phyloP scores from a whole-genome alignment of 1,139 yeast genomes.

The Kazachstania sp. region DNA sequence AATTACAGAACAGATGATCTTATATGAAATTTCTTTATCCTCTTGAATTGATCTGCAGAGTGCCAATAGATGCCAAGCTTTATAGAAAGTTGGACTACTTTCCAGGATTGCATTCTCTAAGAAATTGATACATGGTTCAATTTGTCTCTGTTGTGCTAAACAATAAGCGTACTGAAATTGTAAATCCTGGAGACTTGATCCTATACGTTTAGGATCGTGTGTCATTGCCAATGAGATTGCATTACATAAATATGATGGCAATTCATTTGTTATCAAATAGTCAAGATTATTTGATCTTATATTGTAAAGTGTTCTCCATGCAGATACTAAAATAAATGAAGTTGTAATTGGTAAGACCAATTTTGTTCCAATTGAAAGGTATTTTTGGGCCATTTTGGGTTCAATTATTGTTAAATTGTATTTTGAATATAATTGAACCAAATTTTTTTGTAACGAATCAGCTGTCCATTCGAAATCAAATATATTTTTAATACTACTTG shows the following conservation, averaged over 20 bases:
- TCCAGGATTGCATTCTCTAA: conserved; percentile 32
- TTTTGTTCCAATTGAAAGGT: conserved; percentile 17
- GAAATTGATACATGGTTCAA: conserved; percentile 32
- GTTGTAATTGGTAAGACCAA: conserved; percentile 19
- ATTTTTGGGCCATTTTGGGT: conserved; percentile 15
- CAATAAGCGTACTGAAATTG: conserved; percentile 33
- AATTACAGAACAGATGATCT: conserved; percentile 38
- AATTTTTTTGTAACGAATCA: conserved; percentile 8
- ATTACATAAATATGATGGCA: conserved; percentile 25
- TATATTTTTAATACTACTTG: conserved; percentile 14
- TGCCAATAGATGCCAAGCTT: conserved; percentile 45
- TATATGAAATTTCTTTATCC: conserved; percentile 39
- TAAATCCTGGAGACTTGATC: conserved; percentile 10
- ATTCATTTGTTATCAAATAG: conserved; percentile 23
- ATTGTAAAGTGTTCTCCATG: conserved; percentile 24
- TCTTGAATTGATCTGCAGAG: conserved; percentile 46
- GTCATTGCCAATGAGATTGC: conserved; percentile 18
- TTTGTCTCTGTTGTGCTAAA: conserved; percentile 31
- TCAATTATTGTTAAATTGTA: conserved; percentile 15
- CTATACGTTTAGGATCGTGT: conserved; percentile 1
- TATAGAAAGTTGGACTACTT: conserved; percentile 36
- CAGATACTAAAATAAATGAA: conserved; percentile 12
- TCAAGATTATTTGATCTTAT: conserved; percentile 13
- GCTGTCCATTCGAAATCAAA: conserved; percentile 12
- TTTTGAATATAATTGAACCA: conserved; percentile 15